phyloP scores from a whole-genome alignment of 2,329 filamentous ascomycete species.

The Colletotrichum orchidophilum region DNA sequence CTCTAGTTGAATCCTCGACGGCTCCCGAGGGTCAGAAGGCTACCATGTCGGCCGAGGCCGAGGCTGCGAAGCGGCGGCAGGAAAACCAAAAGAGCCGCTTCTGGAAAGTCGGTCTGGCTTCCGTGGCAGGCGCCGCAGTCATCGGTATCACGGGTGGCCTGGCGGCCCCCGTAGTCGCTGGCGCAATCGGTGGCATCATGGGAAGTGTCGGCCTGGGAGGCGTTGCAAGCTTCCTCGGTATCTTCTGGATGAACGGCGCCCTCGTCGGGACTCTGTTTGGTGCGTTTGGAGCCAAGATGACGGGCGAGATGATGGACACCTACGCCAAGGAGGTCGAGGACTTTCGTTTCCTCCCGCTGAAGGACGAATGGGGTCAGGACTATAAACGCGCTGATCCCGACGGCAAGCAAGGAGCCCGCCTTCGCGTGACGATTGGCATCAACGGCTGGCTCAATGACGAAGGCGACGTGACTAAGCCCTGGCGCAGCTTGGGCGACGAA shows the following conservation, averaged over 20 bases:
- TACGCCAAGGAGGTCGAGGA: slow-evolving; percentile 91
- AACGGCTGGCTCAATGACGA: slow-evolving; percentile 85
- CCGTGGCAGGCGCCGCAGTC: slow-evolving; percentile 85
- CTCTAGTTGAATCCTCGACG: slow-evolving; percentile 73
- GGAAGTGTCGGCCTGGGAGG: slow-evolving; percentile 86
- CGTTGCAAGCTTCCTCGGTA: slow-evolving; percentile 85
- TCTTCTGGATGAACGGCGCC: slow-evolving; percentile 86
- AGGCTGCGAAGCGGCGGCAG: slow-evolving; percentile 77
- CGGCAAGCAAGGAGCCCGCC: slow-evolving; percentile 54
- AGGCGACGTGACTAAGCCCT: slow-evolving; percentile 81
- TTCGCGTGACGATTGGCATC: slow-evolving; percentile 86
- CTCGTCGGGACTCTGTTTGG: slow-evolving; percentile 90
- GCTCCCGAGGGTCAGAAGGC: slow-evolving; percentile 46
- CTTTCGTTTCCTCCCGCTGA: slow-evolving; percentile 79
- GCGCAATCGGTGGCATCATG: slow-evolving; percentile 85
- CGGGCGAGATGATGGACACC: slow-evolving; percentile 84
- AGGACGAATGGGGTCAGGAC: slow-evolving; percentile 51
- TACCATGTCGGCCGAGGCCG: slow-evolving; percentile 76
- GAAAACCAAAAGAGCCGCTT: slow-evolving; percentile 75
- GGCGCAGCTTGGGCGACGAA: slow-evolving; percentile 76
- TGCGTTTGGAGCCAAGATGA: slow-evolving; percentile 84
- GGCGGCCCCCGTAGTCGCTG: slow-evolving; percentile 88
- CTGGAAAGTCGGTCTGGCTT: slow-evolving; percentile 92
- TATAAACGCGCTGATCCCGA: slow-evolving; percentile 38
- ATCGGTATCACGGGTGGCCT: slow-evolving; percentile 93